phyloP scores from a whole-genome alignment of 2,329 filamentous ascomycete species.

The Venturia aucupariae region DNA sequence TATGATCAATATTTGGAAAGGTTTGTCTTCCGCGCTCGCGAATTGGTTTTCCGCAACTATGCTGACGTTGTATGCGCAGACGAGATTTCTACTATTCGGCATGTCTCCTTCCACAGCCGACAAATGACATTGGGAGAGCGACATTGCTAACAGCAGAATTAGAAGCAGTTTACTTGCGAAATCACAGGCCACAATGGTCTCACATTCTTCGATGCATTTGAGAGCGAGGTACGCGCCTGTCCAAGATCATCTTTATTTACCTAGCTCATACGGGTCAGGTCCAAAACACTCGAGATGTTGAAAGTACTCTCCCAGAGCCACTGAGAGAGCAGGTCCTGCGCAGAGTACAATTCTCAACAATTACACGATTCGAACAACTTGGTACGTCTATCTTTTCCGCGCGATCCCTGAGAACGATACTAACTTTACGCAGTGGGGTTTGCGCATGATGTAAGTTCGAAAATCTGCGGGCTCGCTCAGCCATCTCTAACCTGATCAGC shows the following conservation, averaged over 20 bases:
- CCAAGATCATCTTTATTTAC: slow-evolving; percentile 17
- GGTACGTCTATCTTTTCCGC: slow-evolving; percentile 36
- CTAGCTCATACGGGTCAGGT: slow-evolving; percentile 24
- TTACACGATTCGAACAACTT: slow-evolving; percentile 78
- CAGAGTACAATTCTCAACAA: slow-evolving; percentile 82
- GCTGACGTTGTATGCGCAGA: slow-evolving; percentile 35
- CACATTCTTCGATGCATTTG: slow-evolving; percentile 84
- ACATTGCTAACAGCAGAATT: slow-evolving; percentile 22
- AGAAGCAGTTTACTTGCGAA: slow-evolving; percentile 89
- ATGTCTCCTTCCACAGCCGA: slow-evolving; percentile 25
- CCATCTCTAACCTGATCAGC: slow-evolving; percentile 26
- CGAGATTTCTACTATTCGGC: slow-evolving; percentile 93
- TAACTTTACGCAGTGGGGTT: slow-evolving; percentile 34
- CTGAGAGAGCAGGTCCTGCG: slow-evolving; percentile 85
- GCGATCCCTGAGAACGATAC: background rate
- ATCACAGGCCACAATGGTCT: slow-evolving; percentile 89
- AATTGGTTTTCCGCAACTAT: slow-evolving; percentile 1
- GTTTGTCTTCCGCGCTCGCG: slow-evolving; percentile 41
- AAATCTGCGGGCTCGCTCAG: background rate
- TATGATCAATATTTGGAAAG: slow-evolving; percentile 83
- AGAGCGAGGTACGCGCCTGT: slow-evolving; percentile 65
- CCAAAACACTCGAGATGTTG: slow-evolving; percentile 56
- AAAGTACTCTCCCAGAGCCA: slow-evolving; percentile 82
- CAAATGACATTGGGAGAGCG: background rate
- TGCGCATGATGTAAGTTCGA: slow-evolving; percentile 47